These are phyloP conservation scores for Hypericum androsaemum DNA, from an alignment of 345 rosid species.

Conservation along the genomic window DNA sequence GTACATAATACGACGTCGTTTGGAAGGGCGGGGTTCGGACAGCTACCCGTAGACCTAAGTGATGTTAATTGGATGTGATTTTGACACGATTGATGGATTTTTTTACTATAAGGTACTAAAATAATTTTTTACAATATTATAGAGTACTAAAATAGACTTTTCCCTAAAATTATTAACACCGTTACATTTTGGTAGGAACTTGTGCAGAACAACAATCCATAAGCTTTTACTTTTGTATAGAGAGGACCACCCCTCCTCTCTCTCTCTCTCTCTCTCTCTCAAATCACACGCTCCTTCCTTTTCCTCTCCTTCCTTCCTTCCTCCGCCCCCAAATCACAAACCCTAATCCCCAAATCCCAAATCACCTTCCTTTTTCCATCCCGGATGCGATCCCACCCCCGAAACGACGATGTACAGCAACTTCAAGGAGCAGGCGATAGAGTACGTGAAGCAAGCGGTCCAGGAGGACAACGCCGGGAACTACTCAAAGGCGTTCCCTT, in stretches of 20 bases:
- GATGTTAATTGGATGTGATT: no score
- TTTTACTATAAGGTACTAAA: no score
- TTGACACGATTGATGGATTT: no score
- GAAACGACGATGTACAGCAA: constrained; percentile 62
- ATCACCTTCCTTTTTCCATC: background rate
- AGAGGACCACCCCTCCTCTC: background rate
- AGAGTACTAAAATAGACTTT: no score
- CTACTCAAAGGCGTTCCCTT: constrained; percentile 73
- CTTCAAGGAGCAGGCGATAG: constrained; percentile 92
- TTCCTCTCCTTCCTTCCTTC: background rate
- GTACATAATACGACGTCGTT: no score
- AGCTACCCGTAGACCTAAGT: no score
- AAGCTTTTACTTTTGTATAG: no score
- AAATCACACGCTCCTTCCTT: background rate
- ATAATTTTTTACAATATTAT: no score
- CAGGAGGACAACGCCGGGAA: constrained; percentile 85
- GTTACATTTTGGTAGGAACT: no score
- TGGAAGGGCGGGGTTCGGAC: no score
- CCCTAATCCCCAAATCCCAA: background rate
- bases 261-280: background rate
- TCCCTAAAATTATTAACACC: no score
- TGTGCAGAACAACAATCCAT: no score
- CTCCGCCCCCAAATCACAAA: background rate
- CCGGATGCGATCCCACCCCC: constrained; percentile 12
- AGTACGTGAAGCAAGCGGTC: constrained; percentile 91